Conservation (phyloP, 2,329 filamentous ascomycete genomes). For the Chaetomium sp. region DNA sequence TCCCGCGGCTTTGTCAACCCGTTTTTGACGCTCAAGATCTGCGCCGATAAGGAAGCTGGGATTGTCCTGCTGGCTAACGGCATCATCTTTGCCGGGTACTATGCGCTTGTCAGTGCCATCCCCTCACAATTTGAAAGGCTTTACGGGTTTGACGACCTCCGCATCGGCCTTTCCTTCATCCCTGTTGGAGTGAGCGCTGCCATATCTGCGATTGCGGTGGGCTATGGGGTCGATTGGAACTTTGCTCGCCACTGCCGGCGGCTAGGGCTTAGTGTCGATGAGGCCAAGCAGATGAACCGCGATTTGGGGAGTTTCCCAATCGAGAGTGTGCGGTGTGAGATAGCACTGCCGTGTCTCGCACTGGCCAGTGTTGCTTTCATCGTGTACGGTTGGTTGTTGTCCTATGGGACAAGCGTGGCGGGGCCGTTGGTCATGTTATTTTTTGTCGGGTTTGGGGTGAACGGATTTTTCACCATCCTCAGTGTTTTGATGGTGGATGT, state of each 20-base stretch:
- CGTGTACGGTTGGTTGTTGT: slow-evolving; percentile 47
- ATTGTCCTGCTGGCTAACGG: slow-evolving; percentile 39
- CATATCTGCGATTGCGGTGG: slow-evolving; percentile 39
- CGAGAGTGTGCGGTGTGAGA: slow-evolving; percentile 43
- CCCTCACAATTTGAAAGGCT: slow-evolving; percentile 39
- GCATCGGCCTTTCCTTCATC: slow-evolving; percentile 48
- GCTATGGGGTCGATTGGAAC: slow-evolving; percentile 59
- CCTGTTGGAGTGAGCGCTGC: slow-evolving; percentile 46
- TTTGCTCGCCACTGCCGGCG: slow-evolving; percentile 54
- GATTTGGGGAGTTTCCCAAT: slow-evolving; percentile 46
- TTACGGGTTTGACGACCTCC: slow-evolving; percentile 53
- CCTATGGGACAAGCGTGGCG: slow-evolving; percentile 37
- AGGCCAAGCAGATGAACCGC: slow-evolving; percentile 39
- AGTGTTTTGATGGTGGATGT: slow-evolving; percentile 51
- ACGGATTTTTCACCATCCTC: slow-evolving; percentile 48
- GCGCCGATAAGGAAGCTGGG: slow-evolving; percentile 63
- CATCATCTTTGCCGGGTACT: slow-evolving; percentile 45
- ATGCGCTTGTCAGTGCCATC: slow-evolving; percentile 40
- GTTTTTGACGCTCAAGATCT: slow-evolving; percentile 71
- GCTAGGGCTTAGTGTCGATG: slow-evolving; percentile 41
- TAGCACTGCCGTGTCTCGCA: slow-evolving; percentile 45
- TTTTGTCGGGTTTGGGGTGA: slow-evolving; percentile 42
- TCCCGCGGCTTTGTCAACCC: slow-evolving; percentile 52
- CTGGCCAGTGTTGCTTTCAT: slow-evolving; percentile 42
- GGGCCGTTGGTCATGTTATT: slow-evolving; percentile 42